Base-by-base conservation (phyloP, 805 yeast genomes). In the Candida qinlingensis region DNA sequence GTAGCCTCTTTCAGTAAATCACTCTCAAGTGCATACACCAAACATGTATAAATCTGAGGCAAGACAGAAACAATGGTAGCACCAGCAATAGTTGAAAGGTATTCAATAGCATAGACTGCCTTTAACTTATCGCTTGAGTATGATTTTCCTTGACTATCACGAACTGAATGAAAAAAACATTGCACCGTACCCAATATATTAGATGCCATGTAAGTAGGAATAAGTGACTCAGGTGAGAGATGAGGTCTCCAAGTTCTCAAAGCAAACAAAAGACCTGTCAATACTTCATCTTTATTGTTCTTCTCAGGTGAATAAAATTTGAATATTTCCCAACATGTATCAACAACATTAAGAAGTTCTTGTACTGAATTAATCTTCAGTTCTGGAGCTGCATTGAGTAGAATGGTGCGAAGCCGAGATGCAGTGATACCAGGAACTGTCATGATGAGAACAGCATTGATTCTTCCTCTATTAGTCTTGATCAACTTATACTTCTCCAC, bases 41-140 rank as follows among this genome's bases (percentile, higher is more conserved):
- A 68, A 57, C 96, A 86, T 2, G 96, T 85, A 50, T 88, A 84
- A 5, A 92, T 79, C 61, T 91, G 98, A 0, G 96, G 95, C 35
- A 86, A 65, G 0, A 88, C 87, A 2, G 86, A 77, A 5, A 80
- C 76, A 31, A 86, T 77, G 12, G 81, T 72, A 28, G 73, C 69
- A 6, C 76, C 75, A 2, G 80, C 68, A 2, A 80, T 65, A 39
- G 74, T 71, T 6, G 87, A 79, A 27, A 92, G 66, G 49, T 84
- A 79, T 37, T 83, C 79, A 31, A 92, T 76, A 1, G 96, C 97
- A 48, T 80, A 71, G 3, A 92, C 72, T 1, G 92, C 83, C 36
- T 79, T 75, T 1, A 83, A 69, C 59, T 87, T 89, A 43, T 86
- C 90, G 44, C 83, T 71, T 55, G 77, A 83, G 0, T 96, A 87